phyloP scores from a whole-genome alignment of 176 grass and related monocot genomes.

The Carex myosuroides region DNA sequence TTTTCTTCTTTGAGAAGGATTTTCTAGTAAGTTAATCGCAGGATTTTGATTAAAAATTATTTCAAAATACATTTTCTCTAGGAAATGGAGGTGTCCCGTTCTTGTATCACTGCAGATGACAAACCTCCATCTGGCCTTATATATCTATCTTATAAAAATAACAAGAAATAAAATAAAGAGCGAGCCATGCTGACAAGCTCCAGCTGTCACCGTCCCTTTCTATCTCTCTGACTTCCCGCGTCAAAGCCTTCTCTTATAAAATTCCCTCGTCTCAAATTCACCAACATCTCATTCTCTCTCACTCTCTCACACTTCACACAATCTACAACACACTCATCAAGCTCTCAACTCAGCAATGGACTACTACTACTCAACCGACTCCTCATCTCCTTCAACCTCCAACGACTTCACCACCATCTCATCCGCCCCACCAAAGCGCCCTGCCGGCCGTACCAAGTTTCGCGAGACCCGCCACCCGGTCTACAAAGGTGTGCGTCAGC shows the following conservation, averaged over 20 bases:
- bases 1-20: neutral
- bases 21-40: neutral
- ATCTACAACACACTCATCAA: neutral
- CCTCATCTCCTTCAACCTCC: neutral
- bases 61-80: neutral
- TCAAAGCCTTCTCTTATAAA: neutral
- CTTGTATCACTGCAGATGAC: neutral
- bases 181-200: neutral
- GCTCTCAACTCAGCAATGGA: conserved; percentile 16
- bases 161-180: neutral
- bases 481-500: conserved; percentile 65
- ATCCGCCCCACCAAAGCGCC: conserved; percentile 62
- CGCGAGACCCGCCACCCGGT: conserved; percentile 84
- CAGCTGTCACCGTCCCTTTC: conserved; percentile 17
- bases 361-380: conserved; percentile 13
- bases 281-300: neutral
- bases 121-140: neutral
- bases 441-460: conserved; percentile 74
- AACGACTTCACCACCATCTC: neutral
- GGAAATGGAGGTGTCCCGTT: neutral
- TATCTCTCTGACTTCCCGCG: neutral
- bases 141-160: neutral
- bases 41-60: neutral
- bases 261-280: neutral
- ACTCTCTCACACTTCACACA: neutral